phyloP scores from a whole-genome alignment of 2,329 filamentous ascomycete genomes.

The Didymella sp. region DNA sequence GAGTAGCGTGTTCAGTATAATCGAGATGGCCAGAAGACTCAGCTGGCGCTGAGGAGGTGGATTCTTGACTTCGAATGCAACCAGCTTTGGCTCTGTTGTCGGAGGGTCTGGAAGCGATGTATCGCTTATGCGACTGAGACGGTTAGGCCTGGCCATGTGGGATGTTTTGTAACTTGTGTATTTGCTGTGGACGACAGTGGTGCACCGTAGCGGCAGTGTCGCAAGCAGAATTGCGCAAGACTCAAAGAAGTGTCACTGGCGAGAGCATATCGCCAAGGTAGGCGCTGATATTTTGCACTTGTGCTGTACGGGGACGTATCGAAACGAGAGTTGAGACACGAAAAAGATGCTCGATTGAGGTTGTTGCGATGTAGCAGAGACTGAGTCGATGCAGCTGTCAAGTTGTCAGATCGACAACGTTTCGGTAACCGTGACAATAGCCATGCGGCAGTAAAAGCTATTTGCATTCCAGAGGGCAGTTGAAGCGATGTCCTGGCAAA shows the following conservation, averaged over 20 bases:
- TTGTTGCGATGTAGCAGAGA: not conserved
- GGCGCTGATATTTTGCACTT: not conserved
- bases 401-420: slow-evolving; percentile 9
- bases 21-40: slow-evolving; percentile 45
- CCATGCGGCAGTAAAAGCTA: slow-evolving; percentile 9
- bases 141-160: slow-evolving; percentile 10
- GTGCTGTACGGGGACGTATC: not conserved
- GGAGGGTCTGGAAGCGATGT: not conserved
- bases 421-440: slow-evolving; percentile 18
- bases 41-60: slow-evolving; percentile 37
- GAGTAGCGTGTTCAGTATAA: slow-evolving; percentile 45
- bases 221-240: not conserved
- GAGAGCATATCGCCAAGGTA: slow-evolving; percentile 1
- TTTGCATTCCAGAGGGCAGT: slow-evolving; percentile 17
- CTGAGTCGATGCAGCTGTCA: slow-evolving; percentile 9
- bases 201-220: not conserved
- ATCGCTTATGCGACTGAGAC: slow-evolving; percentile 10
- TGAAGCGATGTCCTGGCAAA: slow-evolving; percentile 6
- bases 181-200: not conserved
- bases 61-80: slow-evolving; percentile 3
- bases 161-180: not conserved
- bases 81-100: slow-evolving; percentile 3
- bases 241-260: not conserved
- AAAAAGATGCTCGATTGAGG: not conserved
- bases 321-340: not conserved